Evolutionary conservation across 257 asterid species (phyloP), one percentile per base, ranked within the genome.

Genomic region (Marsdenia floribunda): DNA sequence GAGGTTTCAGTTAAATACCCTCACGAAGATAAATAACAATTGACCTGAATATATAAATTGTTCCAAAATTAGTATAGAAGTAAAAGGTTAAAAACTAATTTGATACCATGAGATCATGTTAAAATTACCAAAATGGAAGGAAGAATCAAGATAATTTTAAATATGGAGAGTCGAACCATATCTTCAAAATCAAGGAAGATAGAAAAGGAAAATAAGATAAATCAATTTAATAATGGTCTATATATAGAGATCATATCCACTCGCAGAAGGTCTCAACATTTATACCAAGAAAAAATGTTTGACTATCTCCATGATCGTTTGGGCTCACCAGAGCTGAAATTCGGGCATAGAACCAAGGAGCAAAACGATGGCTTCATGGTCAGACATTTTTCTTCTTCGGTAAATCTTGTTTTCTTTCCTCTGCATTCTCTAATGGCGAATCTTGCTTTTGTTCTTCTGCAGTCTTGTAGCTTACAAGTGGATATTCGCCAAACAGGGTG

Each of bases 381-480:
- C 35, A 38, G 35, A 3, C 42, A 1, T 29, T 24, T 26, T 18
- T 24, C 21, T 37, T 35, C n/a, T 65, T 65, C n/a, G n/a, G n/a
- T n/a, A 26, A 24, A 3, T 21, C 1, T 26, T n/a, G 40, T 33
- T 47, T 35, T 6, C 22, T 12, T 64, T 19, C 9, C 8, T 35
- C 68, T 29, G 68, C 68, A 38, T 29, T 26, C 58, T 12, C 13
- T 14, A 59, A 13, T 12, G 16, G 65, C 69, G 13, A 68, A 42
- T 68, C 58, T 68, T 46, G 22, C n/a, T 14, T 46, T 68, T 68
- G 12, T 10, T 22, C 9, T 53, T 71, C 6, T 55, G 1, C 78
- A 86, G 86, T 46, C 77, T 11, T 75, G 82, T 79, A 53, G 76
- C 70, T 35, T 85, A 49, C 76, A 77, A 74, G 87, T 83, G 73